phyloP scores from a whole-genome alignment of 2,329 filamentous ascomycete species.

The Calonectria fujianensis region DNA sequence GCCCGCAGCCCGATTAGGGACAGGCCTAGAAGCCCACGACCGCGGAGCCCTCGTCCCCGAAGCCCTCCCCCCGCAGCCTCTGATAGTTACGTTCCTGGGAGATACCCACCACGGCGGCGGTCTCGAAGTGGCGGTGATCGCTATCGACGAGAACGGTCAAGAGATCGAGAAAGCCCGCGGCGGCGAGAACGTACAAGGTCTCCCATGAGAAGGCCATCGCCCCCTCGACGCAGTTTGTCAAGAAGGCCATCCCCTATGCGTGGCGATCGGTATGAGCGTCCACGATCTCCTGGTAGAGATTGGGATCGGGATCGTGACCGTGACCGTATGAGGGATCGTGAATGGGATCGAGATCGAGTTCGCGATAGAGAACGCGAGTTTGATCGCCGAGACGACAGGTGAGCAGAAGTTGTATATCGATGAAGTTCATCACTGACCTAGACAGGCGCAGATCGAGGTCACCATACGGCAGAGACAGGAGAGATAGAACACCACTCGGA shows the following conservation, averaged over 20 bases:
- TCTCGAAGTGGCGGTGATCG: constrained; percentile 65
- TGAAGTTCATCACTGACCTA: constrained; percentile 45
- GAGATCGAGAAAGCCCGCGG: constrained; percentile 63
- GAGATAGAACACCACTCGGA: constrained; percentile 58
- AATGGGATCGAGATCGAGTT: constrained; percentile 55
- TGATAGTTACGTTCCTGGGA: constrained; percentile 68
- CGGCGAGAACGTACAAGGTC: constrained; percentile 62
- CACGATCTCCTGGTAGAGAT: constrained; percentile 61
- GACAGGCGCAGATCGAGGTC: constrained; percentile 73
- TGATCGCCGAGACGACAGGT: constrained; percentile 66
- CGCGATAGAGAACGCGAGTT: constrained; percentile 60
- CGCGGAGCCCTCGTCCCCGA: constrained; percentile 63
- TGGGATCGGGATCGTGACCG: constrained; percentile 59
- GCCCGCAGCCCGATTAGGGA: constrained; percentile 58
- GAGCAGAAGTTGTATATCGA: constrained; percentile 36
- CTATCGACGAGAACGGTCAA: constrained; percentile 65
- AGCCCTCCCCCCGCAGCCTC: constrained; percentile 62
- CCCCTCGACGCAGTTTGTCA: constrained; percentile 62
- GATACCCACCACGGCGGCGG: constrained; percentile 64
- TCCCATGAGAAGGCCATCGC: constrained; percentile 61
- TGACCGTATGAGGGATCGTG: constrained; percentile 55
- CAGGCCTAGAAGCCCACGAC: constrained; percentile 60
- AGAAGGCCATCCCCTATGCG: constrained; percentile 60
- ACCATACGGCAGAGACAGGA: constrained; percentile 69
- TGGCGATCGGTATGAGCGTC: constrained; percentile 62